Evolutionary conservation across 2,329 filamentous ascomycete species (phyloP).

Genomic region (Fusarium duplospermum): DNA sequence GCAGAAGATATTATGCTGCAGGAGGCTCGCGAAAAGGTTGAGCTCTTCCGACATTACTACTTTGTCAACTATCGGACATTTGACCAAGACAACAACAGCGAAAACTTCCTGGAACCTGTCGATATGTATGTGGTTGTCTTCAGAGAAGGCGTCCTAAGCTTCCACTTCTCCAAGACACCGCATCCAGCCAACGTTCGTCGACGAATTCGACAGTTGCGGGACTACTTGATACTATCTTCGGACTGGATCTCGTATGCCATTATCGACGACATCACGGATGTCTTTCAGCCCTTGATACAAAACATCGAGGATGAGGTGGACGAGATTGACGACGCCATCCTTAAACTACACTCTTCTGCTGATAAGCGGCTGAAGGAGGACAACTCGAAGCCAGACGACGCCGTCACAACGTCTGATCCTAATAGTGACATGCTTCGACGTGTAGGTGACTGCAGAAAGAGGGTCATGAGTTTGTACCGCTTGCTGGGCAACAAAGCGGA

Average conservation of each 20-base stretch:
- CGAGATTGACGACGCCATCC: conserved; percentile 92
- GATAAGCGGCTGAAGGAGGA: conserved; percentile 56
- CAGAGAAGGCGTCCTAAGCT: conserved; percentile 92
- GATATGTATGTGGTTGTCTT: conserved; percentile 99
- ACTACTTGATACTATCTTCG: conserved; percentile 91
- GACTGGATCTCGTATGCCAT: conserved; percentile 99
- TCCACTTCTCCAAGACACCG: conserved; percentile 96
- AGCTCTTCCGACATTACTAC: conserved; percentile 97
- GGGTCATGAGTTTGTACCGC: conserved; percentile 95
- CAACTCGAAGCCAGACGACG: conserved; percentile 61
- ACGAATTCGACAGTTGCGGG: conserved; percentile 90
- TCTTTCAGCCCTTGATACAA: conserved; percentile 92
- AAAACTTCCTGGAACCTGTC: conserved; percentile 92
- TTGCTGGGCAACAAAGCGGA: conserved; percentile 97
- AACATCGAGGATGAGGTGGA: conserved; percentile 96
- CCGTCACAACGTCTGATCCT: conserved; percentile 57
- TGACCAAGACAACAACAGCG: conserved; percentile 90
- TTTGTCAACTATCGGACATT: conserved; percentile 99
- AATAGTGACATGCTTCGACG: conserved; percentile 88
- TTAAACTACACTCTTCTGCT: conserved; percentile 78
- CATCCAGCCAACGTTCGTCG: conserved; percentile 96
- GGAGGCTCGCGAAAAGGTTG: conserved; percentile 97
- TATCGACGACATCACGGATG: conserved; percentile 98
- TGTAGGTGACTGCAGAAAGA: conserved; percentile 94
- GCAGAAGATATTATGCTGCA: conserved; percentile 98